Evolutionary conservation across 768 basidiomycete genomes (phyloP).

Genomic region (Pleurotus ostreatus): DNA sequence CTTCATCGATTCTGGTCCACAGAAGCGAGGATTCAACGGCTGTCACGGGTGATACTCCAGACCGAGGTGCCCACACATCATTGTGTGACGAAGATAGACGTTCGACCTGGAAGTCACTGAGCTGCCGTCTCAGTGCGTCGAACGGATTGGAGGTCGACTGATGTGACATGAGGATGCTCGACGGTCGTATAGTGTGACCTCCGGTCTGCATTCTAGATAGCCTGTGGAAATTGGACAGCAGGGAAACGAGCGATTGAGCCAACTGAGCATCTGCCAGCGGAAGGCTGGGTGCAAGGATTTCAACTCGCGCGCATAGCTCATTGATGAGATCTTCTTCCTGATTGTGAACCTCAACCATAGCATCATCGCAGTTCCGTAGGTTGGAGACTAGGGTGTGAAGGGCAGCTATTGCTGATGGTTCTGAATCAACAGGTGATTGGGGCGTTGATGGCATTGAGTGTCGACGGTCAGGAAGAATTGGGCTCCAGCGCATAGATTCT

Average conservation of each 20-base stretch:
- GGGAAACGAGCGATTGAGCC: slow-evolving; percentile 62
- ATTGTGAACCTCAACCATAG: slow-evolving; percentile 43
- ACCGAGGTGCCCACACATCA: slow-evolving; percentile 23
- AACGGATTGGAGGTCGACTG: slow-evolving; percentile 37
- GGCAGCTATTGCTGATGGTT: slow-evolving; percentile 41
- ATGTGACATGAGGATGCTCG: slow-evolving; percentile 7
- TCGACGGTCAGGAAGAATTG: slow-evolving; percentile 56
- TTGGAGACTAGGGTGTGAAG: slow-evolving; percentile 61
- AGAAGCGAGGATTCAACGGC: slow-evolving; percentile 61
- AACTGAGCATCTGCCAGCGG: slow-evolving; percentile 53
- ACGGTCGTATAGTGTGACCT: slow-evolving; percentile 12
- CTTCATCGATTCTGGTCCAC: slow-evolving; percentile 72
- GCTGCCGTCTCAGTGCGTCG: slow-evolving; percentile 59
- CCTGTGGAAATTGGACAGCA: slow-evolving; percentile 65
- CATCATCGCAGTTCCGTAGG: slow-evolving; percentile 48
- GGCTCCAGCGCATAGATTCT: slow-evolving; percentile 42
- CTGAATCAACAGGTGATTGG: slow-evolving; percentile 25
- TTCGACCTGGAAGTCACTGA: slow-evolving; percentile 64
- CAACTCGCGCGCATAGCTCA: slow-evolving; percentile 57
- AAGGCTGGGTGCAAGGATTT: slow-evolving; percentile 39
- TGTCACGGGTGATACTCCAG: slow-evolving; percentile 39
- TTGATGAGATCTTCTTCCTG: slow-evolving; percentile 50
- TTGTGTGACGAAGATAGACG: slow-evolving; percentile 38
- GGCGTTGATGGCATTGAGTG: slow-evolving; percentile 56
- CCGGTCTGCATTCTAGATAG: slow-evolving; percentile 43